Evolutionary conservation across 495 filamentous ascomycete species (phyloP).

Genomic region (Baudoinia panamericana): DNA sequence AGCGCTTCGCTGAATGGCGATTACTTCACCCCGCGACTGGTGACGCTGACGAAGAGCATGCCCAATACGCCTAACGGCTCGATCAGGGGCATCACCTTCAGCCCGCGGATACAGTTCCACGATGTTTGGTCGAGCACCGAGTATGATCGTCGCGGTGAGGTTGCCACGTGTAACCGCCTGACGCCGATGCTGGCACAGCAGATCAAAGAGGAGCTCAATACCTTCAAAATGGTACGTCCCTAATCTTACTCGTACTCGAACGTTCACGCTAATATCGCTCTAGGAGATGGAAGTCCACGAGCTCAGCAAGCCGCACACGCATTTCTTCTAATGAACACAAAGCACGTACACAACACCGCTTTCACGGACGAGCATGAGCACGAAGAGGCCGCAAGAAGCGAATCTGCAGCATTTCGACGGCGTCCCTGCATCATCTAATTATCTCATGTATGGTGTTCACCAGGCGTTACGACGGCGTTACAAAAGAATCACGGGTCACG

Average conservation of each 20-base stretch:
- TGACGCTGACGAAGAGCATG: slow-evolving; percentile 55
- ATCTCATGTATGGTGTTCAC: no score
- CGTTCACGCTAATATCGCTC: slow-evolving; percentile 13
- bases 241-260: background rate
- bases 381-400: no score
- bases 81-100: slow-evolving; percentile 75
- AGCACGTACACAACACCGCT: no score
- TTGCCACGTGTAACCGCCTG: slow-evolving; percentile 93
- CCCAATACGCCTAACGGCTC: slow-evolving; percentile 61
- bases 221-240: slow-evolving; percentile 88
- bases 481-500: no score
- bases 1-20: slow-evolving; percentile 58
- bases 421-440: no score
- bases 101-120: slow-evolving; percentile 83
- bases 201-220: slow-evolving; percentile 98
- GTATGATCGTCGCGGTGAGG: slow-evolving; percentile 91
- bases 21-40: slow-evolving; percentile 68
- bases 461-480: no score
- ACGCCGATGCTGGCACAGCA: slow-evolving; percentile 96
- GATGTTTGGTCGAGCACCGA: slow-evolving; percentile 93
- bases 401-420: no score
- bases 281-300: slow-evolving; percentile 99
- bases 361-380: no score
- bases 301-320: slow-evolving; percentile 95
- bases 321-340: slow-evolving; percentile 89